Base-by-base conservation (phyloP, 805 yeast species). In the Ogataea salicorniae region DNA sequence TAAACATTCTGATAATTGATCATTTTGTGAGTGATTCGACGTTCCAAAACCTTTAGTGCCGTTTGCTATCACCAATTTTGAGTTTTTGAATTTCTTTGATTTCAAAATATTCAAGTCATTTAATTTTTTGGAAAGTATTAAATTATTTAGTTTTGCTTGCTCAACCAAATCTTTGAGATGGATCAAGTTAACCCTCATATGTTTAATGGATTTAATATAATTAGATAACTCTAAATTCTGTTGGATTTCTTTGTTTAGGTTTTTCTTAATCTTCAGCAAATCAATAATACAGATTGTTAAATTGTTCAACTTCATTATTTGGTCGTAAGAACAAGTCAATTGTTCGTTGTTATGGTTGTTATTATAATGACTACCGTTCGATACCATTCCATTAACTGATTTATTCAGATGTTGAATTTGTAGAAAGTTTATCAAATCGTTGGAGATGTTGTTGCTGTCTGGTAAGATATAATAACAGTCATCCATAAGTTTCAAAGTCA, bases 231-330 rank as follows among this genome's bases (percentile, higher is more conserved):
- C 17, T 34, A 16, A 34, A 34, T 34, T 16, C 26, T 35, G 34
- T n/a, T 50, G 53, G 5, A 54, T 46, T 20, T 46, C 43, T 6
- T 29, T 22, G 1, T 43, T 43, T 6, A 63, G 42, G 6, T 45
- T 47, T 16, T 38, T 44, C 22, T 57, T 61, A 9, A 58, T 54
- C 6, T 47, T 37, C 5, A 57, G 17, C 9, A 70, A 45, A 44
- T 73, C 77, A 31, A 62, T 59, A 11, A 70, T 61, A 43, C 72
- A 68, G 16, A 61, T 49, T 15, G 69, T 67, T 14, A 69, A 52
- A 31, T 71, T 71, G 43, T 70, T 70, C 48, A 73, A 45, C 44
- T 70, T 72, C 75, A 73, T 70, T 13, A 70, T 61, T 26, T 67
- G 69, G 46, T 72, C 76, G 51, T 66, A 73, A 0, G 69, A 57